Evolutionary conservation across 1,139 yeast genomes (phyloP), one percentile per base, ranked within the genome.

Genomic region (Yamadazyma mexicana): DNA sequence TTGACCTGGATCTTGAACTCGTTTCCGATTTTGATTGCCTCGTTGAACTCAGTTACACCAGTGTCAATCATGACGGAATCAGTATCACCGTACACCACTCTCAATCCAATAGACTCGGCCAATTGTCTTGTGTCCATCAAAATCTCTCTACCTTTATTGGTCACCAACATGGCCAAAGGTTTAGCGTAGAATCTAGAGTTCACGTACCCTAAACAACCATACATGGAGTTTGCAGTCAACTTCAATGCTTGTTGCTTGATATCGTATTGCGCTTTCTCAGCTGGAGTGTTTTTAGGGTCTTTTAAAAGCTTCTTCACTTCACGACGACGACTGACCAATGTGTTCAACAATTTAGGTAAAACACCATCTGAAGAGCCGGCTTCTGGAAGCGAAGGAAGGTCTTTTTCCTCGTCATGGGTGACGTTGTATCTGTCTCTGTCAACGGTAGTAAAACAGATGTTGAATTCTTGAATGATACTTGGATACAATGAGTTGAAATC

Each of bases 61-160:
- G 98, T 89, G 61, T 92, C 95, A 57, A 94, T 89, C 99, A 94
- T 94, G 40, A 94, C 98, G 26, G 98, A 94, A 69, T 94, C 99
- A 0, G 99, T 94, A 69, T 94, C 99, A 72, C 99, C 99, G 56
- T 94, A 94, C 15, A 94, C 88, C 38, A 94, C 98, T 44, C 88
- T 74, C 44, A 92, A 72, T 0, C 87, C 86, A 51, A 83, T 70
- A 43, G 83, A 76, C 59, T 91, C 98, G 0, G 98, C 98, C 45
- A 94, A 70, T 55, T 87, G 95, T 59, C 95, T 81, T 0, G 99
- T 92, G 55, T 87, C 92, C 83, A 84, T 86, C 54, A 94, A 75
- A 60, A 91, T 89, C 62, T 94, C 98, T 66, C 99, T 78, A 56
- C 99, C 99, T 60, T 89, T 88, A 55, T 82, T 85, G 1, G 99